Evolutionary conservation across 352 stramenopile genomes (phyloP).

Genomic region (Globisporangium polare): DNA sequence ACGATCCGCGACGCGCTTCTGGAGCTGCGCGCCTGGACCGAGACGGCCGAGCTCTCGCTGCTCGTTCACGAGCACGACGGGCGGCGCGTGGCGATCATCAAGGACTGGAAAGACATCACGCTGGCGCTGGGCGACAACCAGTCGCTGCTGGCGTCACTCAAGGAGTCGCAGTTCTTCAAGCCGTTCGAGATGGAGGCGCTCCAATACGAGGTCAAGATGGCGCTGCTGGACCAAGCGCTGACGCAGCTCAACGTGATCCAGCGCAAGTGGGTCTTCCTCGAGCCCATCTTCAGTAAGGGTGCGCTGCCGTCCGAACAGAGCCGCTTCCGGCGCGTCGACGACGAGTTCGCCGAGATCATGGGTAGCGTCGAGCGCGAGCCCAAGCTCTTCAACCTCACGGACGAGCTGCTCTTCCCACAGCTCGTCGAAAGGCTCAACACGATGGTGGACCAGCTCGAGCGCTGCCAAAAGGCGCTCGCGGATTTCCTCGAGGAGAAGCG

Average conservation of each 20-base stretch:
- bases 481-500: slow-evolving; percentile 95
- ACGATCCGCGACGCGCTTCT: slow-evolving; percentile 94
- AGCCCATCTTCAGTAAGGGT: slow-evolving; percentile 95
- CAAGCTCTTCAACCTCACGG: slow-evolving; percentile 91
- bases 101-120: slow-evolving; percentile 95
- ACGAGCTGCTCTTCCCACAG: slow-evolving; percentile 90
- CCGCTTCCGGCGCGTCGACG: slow-evolving; percentile 91
- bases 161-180: slow-evolving; percentile 96
- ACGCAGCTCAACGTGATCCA: slow-evolving; percentile 90
- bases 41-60: slow-evolving; percentile 89
- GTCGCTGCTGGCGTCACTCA: slow-evolving; percentile 91
- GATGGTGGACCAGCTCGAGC: slow-evolving; percentile 93
- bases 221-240: slow-evolving; percentile 75
- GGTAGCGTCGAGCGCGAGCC: slow-evolving; percentile 75
- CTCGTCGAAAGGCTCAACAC: slow-evolving; percentile 69
- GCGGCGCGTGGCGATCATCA: slow-evolving; percentile 87
- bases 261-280: slow-evolving; percentile 96
- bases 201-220: slow-evolving; percentile 91
- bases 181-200: slow-evolving; percentile 90
- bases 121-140: slow-evolving; percentile 95
- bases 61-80: slow-evolving; percentile 84
- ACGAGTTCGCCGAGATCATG: slow-evolving; percentile 95
- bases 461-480: slow-evolving; percentile 91
- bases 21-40: slow-evolving; percentile 91
- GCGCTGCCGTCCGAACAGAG: slow-evolving; percentile 88